These are phyloP conservation scores for Zanthoxylum bungeanum DNA, from an alignment of 345 rosid genomes.

Conservation along the genomic window DNA sequence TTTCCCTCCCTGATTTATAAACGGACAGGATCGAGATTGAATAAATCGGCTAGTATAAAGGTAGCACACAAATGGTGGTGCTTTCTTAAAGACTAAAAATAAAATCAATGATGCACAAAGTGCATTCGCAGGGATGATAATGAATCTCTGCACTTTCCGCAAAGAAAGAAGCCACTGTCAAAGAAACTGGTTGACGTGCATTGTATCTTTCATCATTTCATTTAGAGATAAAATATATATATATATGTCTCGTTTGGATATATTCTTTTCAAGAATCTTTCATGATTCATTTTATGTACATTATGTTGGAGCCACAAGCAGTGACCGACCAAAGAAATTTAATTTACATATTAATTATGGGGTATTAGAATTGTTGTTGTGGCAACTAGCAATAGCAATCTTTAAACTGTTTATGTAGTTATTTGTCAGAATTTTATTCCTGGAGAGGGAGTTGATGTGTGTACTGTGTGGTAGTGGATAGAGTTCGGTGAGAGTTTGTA, in stretches of 20 bases:
- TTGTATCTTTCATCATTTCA: not conserved
- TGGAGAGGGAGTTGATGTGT: not conserved
- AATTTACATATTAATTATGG: no score
- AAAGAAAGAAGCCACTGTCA: not conserved
- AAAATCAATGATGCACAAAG: no score
- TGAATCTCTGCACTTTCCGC: not conserved
- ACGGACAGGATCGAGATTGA: no score
- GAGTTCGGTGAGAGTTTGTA: no score
- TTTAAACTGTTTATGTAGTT: not conserved
- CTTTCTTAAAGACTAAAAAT: not conserved
- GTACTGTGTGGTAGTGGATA: no score
- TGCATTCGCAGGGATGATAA: not conserved
- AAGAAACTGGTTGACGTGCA: not conserved
- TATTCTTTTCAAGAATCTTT: not conserved
- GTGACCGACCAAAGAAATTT: not conserved
- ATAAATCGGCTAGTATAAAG: no score
- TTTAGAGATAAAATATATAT: no score
- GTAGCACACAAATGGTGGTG: not conserved
- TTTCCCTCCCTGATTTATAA: no score
- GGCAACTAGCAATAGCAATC: no score
- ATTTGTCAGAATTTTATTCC: not conserved
- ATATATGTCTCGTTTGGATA: no score
- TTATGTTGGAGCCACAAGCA: not conserved
- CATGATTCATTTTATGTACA: no score
- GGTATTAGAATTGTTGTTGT: no score